phyloP scores from a whole-genome alignment of 2,329 filamentous ascomycete genomes.

The Mycosphaerella arachidis region DNA sequence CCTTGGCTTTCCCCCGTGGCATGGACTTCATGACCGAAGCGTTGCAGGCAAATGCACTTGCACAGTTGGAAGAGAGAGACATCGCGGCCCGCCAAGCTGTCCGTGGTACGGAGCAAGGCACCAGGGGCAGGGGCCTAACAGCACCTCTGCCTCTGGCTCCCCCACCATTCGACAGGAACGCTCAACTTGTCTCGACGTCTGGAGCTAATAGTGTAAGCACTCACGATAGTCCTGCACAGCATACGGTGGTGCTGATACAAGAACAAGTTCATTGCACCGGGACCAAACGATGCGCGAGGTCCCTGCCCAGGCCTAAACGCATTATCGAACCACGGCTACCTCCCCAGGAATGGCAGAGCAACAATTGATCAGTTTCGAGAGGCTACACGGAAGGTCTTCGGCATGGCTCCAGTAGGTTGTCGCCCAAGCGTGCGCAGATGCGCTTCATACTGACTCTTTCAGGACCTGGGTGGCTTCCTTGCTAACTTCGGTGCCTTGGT shows the following conservation, averaged over 20 bases:
- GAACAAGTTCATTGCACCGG: constrained; percentile 28
- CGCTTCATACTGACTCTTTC: too few relatives aligned
- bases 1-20: too few relatives aligned
- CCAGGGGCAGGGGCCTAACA: too few relatives aligned
- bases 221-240: constrained; percentile 16
- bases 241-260: constrained; percentile 25
- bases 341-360: constrained; percentile 30
- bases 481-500: constrained; percentile 25
- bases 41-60: too few relatives aligned
- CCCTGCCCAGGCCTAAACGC: constrained; percentile 31
- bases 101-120: too few relatives aligned
- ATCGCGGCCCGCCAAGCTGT: too few relatives aligned
- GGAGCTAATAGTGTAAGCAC: too few relatives aligned
- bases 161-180: constrained; percentile 30
- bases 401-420: neutral
- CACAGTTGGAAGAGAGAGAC: too few relatives aligned
- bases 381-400: constrained; percentile 13
- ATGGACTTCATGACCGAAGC: too few relatives aligned
- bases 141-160: constrained; percentile 21
- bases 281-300: constrained; percentile 25
- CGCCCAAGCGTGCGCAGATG: too few relatives aligned
- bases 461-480: constrained; percentile 25
- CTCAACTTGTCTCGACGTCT: too few relatives aligned
- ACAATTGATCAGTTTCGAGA: constrained; percentile 31
- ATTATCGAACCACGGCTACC: constrained; percentile 26